Evolutionary conservation across 1,284 basidiomycete genomes (phyloP).

Genomic region (Psilocybe mexicana): DNA sequence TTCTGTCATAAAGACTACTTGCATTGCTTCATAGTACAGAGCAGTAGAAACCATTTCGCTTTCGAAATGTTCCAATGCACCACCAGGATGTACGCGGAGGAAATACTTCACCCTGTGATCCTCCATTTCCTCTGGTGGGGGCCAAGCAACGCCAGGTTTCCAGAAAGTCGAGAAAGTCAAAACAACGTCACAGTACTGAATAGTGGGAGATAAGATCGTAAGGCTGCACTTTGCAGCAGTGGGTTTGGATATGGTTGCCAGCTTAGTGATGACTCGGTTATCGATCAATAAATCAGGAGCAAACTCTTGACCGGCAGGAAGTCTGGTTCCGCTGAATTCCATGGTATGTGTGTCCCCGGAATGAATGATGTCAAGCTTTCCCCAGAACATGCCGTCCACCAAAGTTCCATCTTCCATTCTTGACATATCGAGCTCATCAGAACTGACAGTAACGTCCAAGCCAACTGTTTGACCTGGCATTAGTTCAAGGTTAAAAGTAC

Average conservation of each 20-base stretch:
- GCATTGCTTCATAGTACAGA: slow-evolving; percentile 78
- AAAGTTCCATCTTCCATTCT: slow-evolving; percentile 83
- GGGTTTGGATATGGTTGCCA: slow-evolving; percentile 72
- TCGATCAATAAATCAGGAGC: slow-evolving; percentile 71
- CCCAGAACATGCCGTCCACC: slow-evolving; percentile 82
- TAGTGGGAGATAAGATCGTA: slow-evolving; percentile 64
- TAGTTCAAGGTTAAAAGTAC: slow-evolving; percentile 77
- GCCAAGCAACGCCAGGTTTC: slow-evolving; percentile 74
- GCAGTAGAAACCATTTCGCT: slow-evolving; percentile 74
- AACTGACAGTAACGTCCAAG: slow-evolving; percentile 72
- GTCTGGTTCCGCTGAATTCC: slow-evolving; percentile 77
- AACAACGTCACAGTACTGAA: slow-evolving; percentile 76
- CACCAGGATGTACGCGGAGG: slow-evolving; percentile 74
- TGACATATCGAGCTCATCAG: slow-evolving; percentile 82
- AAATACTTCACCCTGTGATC: slow-evolving; percentile 80
- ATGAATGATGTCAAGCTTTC: slow-evolving; percentile 79
- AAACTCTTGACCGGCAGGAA: slow-evolving; percentile 62
- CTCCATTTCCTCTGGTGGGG: slow-evolving; percentile 63
- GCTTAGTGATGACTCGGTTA: slow-evolving; percentile 68
- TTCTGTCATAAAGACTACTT: slow-evolving; percentile 28
- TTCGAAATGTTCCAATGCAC: slow-evolving; percentile 79
- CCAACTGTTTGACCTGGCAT: slow-evolving; percentile 72
- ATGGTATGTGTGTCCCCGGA: slow-evolving; percentile 71
- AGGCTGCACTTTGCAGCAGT: slow-evolving; percentile 72
- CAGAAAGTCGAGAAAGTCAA: slow-evolving; percentile 67